Base-by-base conservation (phyloP, 768 basidiomycete genomes). In the Psilocybe cubensis region DNA sequence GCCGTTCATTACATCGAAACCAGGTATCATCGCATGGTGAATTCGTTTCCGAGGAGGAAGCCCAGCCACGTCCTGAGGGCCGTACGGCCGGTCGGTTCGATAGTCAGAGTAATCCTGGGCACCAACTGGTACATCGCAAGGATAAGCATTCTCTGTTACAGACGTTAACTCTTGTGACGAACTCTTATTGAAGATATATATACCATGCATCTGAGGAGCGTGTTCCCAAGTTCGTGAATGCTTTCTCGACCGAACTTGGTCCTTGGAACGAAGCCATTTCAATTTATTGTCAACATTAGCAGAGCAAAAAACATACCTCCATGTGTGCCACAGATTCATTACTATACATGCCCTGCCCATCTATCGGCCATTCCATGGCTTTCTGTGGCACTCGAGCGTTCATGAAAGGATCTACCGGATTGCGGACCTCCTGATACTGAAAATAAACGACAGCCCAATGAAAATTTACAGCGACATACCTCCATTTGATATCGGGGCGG, bases 181-280 rank as follows among this genome's bases (percentile, higher is more conserved):
- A 18, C 40, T 7, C 27, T 33, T 23, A 21, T 25, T 1, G 27
- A 11, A 12, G 54, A 52, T 38, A 10, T 18, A 1, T 7, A 57
- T 67, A 79, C 80, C 77, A 68, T 77, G 75, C 53, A 81, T 60
- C 54, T 77, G 79, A 28, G 70, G 73, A 62, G 70, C 73, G 65
- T 79, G 83, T 59, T 87, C 86, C 86, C 86, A 88, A 57, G 74
- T 81, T 64, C 86, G 78, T 63, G 79, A 75, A 71, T 87, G 85
- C 67, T 87, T 88, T 71, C 86, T 76, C 54, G 71, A 68, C 50
- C 78, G 70, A 48, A 73, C 64, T 57, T 74, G 75, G 63, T 79
- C 78, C 77, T 82, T 53, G 42, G 47, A 46, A 50, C 41, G 53
- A 41, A 38, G 14, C 35, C 12, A 38, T 12, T n/a, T 38, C 35